Evolutionary conservation across 257 asterid species (phyloP), one percentile per base, ranked within the genome.

Genomic region (Lycium barbarum): DNA sequence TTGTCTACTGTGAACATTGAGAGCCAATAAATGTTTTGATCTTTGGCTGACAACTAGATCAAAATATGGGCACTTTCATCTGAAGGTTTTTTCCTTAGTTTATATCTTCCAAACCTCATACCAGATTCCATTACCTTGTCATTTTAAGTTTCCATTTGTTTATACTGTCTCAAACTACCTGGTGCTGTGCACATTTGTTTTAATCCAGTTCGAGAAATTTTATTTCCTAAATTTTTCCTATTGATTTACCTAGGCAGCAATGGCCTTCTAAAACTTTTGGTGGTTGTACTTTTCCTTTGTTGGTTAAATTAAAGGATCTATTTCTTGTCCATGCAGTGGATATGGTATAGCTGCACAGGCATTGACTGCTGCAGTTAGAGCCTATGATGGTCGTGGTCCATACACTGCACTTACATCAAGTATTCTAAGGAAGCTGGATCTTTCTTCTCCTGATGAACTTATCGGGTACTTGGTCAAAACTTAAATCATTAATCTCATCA

Each of bases 281-380:
- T 26, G 26, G 65, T 78, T 78, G 20, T 14, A 33, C 65, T 13
- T 78, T 76, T 43, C 58, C 45, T 26, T 36, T 51, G 17, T 40
- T 55, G 13, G 55, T 22, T 76, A 43, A 73, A 20, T 45, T 68
- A 49, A 66, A 76, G 55, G 68, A 76, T 61, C 83, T 62, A 22
- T 13, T 68, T 84, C 26, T 79, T 81, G 65, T 43, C 76, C 63
- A 79, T 91, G 91, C 93, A 95, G 97, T 87, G 98, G 95, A n/a
- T 95, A 93, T 89, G 97, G 95, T 58, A 95, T 95, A 86, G 89
- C 94, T 85, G 97, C 98, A 53, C 97, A 90, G 86, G 98, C 98
- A 67, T 86, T 95, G 88, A 93, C 97, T 65, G 98, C 98, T 70
- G 91, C 92, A 49, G 87, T 93, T 73, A 90, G 97, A 90, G 98